Base-by-base conservation (phyloP, 2,329 filamentous ascomycete genomes). In the Fusarium aywerte region DNA sequence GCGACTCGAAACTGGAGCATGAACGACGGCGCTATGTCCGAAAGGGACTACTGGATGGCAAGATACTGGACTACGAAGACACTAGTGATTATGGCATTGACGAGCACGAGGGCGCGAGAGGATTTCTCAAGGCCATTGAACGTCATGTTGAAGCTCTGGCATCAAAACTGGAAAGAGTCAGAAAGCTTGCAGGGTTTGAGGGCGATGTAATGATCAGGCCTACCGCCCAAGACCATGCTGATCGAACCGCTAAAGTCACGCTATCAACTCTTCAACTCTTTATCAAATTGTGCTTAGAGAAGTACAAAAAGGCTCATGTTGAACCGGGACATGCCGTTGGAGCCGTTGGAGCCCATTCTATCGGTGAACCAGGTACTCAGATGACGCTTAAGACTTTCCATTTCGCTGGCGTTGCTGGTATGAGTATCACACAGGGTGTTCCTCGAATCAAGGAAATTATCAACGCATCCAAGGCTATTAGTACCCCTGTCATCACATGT, bases 391-490 rank as follows among this genome's bases (percentile, higher is more conserved):
- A 98, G 82, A 98, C 96, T 76, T 98, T 98, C 88, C 96, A 98
- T 91, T 99, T 99, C 83, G 96, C 96, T 76, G 96, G 96, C 91
- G 96, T 99, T 67, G 96, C 96, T 40, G 95, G 95, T 78, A 98
- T 99, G 96, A 97, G 93, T 85, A 97, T 99, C 76, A 99, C 96
- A 0, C 93, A 97, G 76, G 96, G 96, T 92, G 96, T 99, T 8
- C 96, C 96, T 2, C 95, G 96, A 89, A 99, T 99, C 83, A 99
- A 99, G 81, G 96, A 99, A 84, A 99, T 99, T 71, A 99, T 99
- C 88, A 99, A 99, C 80, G 96, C 96, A 7, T 97, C 93, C 10
- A 97, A 93, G 77, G 83, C 84, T 48, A 99, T 99, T 79, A 96
- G 92, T 77, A 99, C 96, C 1, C 96, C 96, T 0, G 91, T 99